phyloP scores from a whole-genome alignment of 2,329 filamentous ascomycete species.

The Nemania abortiva region DNA sequence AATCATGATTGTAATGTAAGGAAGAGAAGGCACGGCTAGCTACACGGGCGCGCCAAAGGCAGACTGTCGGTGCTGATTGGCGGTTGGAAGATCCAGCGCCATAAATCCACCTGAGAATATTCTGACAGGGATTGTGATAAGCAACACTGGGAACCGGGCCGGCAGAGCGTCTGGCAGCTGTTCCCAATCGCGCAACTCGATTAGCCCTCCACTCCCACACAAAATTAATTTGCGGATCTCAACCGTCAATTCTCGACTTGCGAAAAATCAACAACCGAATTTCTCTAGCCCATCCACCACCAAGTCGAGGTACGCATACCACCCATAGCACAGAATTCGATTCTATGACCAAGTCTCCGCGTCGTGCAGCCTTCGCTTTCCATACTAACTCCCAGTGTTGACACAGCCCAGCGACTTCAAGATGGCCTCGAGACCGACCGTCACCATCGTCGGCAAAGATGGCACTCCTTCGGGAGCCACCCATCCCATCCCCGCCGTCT shows the following conservation, averaged over 20 bases:
- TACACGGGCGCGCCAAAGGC: not conserved
- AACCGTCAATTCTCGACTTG: slow-evolving; percentile 39
- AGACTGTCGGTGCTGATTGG: slow-evolving; percentile 6
- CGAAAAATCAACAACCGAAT: slow-evolving; percentile 36
- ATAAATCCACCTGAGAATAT: not conserved
- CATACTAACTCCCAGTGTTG: slow-evolving; percentile 39
- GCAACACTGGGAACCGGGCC: not conserved
- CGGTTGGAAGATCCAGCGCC: not conserved
- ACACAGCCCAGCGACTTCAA: slow-evolving; percentile 55
- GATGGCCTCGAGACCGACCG: slow-evolving; percentile 97
- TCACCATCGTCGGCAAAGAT: slow-evolving; percentile 97
- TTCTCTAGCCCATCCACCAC: slow-evolving; percentile 45
- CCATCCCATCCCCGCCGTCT: slow-evolving; percentile 94
- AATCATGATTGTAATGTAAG: not conserved
- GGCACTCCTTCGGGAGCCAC: slow-evolving; percentile 90
- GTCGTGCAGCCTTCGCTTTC: not conserved
- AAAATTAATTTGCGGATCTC: slow-evolving; percentile 49
- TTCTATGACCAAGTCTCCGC: slow-evolving; percentile 2
- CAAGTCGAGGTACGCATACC: slow-evolving; percentile 48
- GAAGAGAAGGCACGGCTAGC: not conserved
- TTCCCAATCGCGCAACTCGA: slow-evolving; percentile 32
- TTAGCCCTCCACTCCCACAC: slow-evolving; percentile 51
- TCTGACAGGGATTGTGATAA: too few species aligned
- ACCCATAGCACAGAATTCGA: slow-evolving; percentile 19
- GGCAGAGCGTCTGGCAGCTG: slow-evolving; percentile 23